These are phyloP conservation scores for Carex parvula DNA, from an alignment of 176 grass and related monocot genomes.

Conservation along the genomic window DNA sequence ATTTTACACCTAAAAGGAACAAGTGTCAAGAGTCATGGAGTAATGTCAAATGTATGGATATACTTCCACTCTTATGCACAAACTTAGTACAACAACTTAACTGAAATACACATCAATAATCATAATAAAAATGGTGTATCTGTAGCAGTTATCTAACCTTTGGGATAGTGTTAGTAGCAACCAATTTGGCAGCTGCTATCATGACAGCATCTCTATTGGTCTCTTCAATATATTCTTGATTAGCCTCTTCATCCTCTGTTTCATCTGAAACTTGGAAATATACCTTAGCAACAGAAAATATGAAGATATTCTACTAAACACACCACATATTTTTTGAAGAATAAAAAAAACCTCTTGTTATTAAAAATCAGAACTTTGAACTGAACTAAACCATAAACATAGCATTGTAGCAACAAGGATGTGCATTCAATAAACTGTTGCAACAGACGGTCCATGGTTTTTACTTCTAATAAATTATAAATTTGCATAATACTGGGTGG, in stretches of 20 bases:
- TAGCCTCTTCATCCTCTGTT: slow-evolving; percentile 97
- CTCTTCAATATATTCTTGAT: slow-evolving; percentile 95
- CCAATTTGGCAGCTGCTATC: slow-evolving; percentile 89
- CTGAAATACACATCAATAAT: neutral
- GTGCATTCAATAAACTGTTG: neutral
- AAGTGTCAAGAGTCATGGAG: slow-evolving; percentile 22
- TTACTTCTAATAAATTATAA: neutral
- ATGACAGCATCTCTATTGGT: slow-evolving; percentile 87
- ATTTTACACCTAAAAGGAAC: slow-evolving; percentile 18
- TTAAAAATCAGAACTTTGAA: slow-evolving; percentile 15
- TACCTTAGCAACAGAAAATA: slow-evolving; percentile 1
- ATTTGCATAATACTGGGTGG: neutral
- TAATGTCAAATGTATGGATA: slow-evolving; percentile 16
- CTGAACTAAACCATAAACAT: neutral
- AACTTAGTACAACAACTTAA: neutral
- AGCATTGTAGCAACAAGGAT: neutral
- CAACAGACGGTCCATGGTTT: slow-evolving; percentile 2
- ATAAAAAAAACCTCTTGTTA: slow-evolving; percentile 20
- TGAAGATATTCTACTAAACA: neutral
- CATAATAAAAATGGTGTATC: neutral
- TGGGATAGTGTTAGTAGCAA: slow-evolving; percentile 67
- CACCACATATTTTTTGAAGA: neutral
- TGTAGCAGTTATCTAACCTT: slow-evolving; percentile 44
- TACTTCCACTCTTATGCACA: neutral
- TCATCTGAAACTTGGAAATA: slow-evolving; percentile 58